These are phyloP conservation scores for Clavispora phyllophila DNA, from an alignment of 805 yeast species.

Conservation along the genomic window DNA sequence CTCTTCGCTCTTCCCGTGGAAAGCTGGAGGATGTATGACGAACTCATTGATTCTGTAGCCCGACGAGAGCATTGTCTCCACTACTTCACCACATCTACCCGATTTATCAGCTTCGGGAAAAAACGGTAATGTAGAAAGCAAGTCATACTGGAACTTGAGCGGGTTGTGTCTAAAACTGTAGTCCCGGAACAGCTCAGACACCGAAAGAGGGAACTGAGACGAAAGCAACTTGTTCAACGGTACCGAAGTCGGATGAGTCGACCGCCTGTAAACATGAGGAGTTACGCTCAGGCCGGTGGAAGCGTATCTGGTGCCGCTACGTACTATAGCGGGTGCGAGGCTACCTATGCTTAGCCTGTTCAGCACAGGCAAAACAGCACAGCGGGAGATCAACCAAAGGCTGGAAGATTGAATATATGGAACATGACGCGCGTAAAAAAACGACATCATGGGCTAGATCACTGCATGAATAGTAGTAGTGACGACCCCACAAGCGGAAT, in stretches of 20 bases:
- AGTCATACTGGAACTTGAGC: constrained; percentile 42
- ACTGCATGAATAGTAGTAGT: not conserved
- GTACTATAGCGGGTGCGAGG: not conserved
- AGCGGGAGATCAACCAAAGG: not conserved
- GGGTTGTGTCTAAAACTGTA: constrained; percentile 36
- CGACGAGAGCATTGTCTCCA: constrained; percentile 27
- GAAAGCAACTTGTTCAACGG: constrained; percentile 52
- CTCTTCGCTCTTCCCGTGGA: constrained; percentile 5
- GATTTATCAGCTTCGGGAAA: constrained; percentile 29
- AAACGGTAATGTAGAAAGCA: constrained; percentile 44
- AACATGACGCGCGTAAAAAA: not conserved
- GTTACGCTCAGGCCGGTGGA: not conserved
- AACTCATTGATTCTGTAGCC: constrained; percentile 37
- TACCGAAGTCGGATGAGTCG: constrained; percentile 66
- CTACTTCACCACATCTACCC: constrained; percentile 28
- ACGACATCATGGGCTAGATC: not conserved
- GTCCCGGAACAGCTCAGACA: constrained; percentile 50
- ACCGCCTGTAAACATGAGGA: constrained; percentile 33
- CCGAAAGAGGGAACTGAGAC: constrained; percentile 53
- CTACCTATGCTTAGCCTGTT: not conserved
- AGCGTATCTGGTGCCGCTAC: not conserved
- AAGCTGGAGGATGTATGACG: constrained; percentile 29
- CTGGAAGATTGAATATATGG: not conserved
- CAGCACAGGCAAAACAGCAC: not conserved
- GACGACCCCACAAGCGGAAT: not conserved